Evolutionary conservation across 179 eudicot genomes (phyloP).

Genomic region (Gypsophila paniculata): DNA sequence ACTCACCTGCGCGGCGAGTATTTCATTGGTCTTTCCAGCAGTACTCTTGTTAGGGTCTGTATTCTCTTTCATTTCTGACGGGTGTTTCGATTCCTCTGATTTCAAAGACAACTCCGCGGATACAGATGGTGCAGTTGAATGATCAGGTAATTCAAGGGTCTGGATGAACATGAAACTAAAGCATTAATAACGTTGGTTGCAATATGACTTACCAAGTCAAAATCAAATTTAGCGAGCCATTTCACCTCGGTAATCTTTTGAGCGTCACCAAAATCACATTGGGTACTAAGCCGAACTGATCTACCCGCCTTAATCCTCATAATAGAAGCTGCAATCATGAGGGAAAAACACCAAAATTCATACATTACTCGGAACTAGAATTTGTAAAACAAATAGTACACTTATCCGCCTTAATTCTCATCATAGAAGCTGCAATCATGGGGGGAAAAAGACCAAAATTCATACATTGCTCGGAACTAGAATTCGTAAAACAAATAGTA

Average conservation of each 20-base stretch:
- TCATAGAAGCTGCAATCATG: slow-evolving; percentile 64
- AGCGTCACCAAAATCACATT: slow-evolving; percentile 62
- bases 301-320: slow-evolving; percentile 64
- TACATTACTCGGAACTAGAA: background rate
- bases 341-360: slow-evolving; percentile 13
- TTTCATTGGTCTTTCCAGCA: slow-evolving; percentile 16
- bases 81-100: slow-evolving; percentile 19
- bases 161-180: slow-evolving; percentile 17
- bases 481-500: no score
- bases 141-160: slow-evolving; percentile 31
- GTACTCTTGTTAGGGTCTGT: slow-evolving; percentile 22
- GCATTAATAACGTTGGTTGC: slow-evolving; percentile 3
- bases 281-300: slow-evolving; percentile 50
- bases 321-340: slow-evolving; percentile 62
- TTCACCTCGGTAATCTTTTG: slow-evolving; percentile 47
- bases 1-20: slow-evolving; percentile 7
- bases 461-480: background rate
- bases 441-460: slow-evolving; percentile 9
- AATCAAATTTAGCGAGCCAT: background rate
- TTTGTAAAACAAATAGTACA: no score
- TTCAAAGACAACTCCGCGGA: slow-evolving; percentile 24
- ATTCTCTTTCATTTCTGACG: slow-evolving; percentile 24
- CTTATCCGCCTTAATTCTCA: slow-evolving; percentile 50
- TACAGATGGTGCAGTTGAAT: slow-evolving; percentile 26
- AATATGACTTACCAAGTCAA: background rate